These are phyloP conservation scores for Ciborinia camelliae DNA, from an alignment of 2,329 filamentous ascomycete species.

Conservation along the genomic window DNA sequence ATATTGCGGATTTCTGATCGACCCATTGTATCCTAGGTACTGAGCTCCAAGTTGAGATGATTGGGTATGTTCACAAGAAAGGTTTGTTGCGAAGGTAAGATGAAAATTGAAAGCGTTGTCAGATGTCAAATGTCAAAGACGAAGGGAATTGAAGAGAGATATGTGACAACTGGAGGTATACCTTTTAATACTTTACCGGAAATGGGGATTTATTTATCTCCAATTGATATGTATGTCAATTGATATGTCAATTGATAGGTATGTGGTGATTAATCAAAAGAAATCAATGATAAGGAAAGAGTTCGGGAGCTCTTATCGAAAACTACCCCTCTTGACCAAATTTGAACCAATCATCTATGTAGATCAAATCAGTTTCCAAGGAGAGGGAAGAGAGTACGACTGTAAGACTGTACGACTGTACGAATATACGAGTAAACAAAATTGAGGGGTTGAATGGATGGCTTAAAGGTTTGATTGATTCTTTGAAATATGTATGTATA, in stretches of 20 bases:
- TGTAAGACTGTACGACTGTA: too few relatives aligned
- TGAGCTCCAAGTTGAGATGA: background rate
- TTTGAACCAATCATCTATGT: background rate
- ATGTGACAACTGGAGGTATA: background rate
- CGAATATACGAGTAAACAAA: background rate
- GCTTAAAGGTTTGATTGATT: too few relatives aligned
- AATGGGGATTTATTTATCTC: background rate
- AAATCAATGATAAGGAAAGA: slow-evolving; percentile 1
- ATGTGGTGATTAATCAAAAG: background rate
- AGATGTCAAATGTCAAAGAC: background rate
- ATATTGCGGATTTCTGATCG: slow-evolving; percentile 63
- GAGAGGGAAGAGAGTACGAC: too few relatives aligned
- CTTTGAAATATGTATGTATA: background rate
- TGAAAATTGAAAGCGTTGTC: background rate
- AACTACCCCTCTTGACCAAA: background rate
- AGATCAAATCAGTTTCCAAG: too few relatives aligned
- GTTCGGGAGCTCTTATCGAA: slow-evolving; percentile 10
- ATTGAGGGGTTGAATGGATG: background rate
- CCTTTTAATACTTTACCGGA: background rate
- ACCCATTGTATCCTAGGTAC: slow-evolving; percentile 43
- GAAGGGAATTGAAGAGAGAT: background rate
- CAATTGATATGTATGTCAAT: too few relatives aligned
- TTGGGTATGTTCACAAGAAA: background rate
- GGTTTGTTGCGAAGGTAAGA: too few relatives aligned
- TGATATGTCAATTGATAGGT: too few relatives aligned